Conservation (phyloP, 2,329 filamentous ascomycete genomes). For the Pseudogymnoascus sp. region DNA sequence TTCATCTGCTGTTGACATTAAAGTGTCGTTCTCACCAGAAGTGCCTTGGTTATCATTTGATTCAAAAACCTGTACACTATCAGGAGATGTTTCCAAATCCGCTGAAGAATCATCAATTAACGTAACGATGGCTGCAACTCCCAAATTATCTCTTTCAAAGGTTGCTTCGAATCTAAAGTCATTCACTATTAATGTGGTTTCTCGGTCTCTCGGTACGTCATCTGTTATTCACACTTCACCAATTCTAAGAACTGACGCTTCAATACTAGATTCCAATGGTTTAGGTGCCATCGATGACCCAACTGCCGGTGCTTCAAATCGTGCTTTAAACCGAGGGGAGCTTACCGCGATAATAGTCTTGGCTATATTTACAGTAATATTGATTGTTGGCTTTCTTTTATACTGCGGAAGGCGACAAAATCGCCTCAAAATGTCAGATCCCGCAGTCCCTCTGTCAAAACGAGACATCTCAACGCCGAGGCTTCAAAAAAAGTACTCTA, state of each 20-base stretch:
- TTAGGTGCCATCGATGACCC: not conserved
- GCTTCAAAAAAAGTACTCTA: not conserved
- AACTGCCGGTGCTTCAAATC: not conserved
- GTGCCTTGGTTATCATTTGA: slow-evolving; percentile 25
- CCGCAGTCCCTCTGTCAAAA: not conserved
- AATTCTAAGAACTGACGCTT: slow-evolving; percentile 3
- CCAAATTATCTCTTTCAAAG: slow-evolving; percentile 15
- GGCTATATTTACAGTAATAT: not conserved
- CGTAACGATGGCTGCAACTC: slow-evolving; percentile 22
- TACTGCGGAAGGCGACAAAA: not conserved
- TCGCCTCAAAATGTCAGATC: not conserved
- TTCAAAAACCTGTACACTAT: slow-evolving; percentile 19
- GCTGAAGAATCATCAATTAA: slow-evolving; percentile 14
- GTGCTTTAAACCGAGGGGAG: not conserved
- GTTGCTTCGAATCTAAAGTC: slow-evolving; percentile 15
- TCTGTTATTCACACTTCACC: slow-evolving; percentile 4
- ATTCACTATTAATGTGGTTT: slow-evolving; percentile 18
- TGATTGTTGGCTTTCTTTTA: not conserved
- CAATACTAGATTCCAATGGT: slow-evolving; percentile 1
- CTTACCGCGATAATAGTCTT: not conserved
- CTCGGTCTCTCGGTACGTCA: not conserved
- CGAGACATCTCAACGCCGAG: not conserved
- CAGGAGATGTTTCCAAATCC: slow-evolving; percentile 21
- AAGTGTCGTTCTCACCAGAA: slow-evolving; percentile 15
- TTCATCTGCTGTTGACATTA: slow-evolving; percentile 20